Conservation (phyloP, 805 yeast genomes). For the Candida railenensis region DNA sequence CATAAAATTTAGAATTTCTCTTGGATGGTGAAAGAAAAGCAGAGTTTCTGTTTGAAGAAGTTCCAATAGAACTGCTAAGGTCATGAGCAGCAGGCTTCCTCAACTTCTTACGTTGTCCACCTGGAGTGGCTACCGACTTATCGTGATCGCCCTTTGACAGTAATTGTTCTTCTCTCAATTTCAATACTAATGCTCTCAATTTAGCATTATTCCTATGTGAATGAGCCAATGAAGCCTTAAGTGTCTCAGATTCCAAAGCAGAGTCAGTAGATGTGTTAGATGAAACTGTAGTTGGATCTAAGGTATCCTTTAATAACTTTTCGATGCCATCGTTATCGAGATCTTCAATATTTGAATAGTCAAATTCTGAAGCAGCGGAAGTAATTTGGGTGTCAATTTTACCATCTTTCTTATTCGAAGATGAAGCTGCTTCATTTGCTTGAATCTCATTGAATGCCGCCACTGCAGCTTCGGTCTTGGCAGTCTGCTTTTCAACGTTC, state of each 20-base stretch:
- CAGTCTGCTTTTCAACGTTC: slow-evolving; percentile 21
- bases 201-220: slow-evolving; percentile 64
- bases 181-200: slow-evolving; percentile 50
- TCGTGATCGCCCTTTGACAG: slow-evolving; percentile 19
- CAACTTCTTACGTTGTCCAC: slow-evolving; percentile 4
- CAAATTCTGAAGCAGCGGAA: not conserved
- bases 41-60: slow-evolving; percentile 21
- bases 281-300: slow-evolving; percentile 16
- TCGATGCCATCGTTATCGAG: slow-evolving; percentile 2
- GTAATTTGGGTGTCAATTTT: not conserved
- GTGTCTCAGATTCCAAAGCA: slow-evolving; percentile 62
- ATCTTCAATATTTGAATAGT: not conserved
- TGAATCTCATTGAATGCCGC: not conserved
- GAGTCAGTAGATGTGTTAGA: slow-evolving; percentile 30
- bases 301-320: slow-evolving; percentile 8
- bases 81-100: not conserved
- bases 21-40: slow-evolving; percentile 31
- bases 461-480: slow-evolving; percentile 1
- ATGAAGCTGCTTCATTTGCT: not conserved
- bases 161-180: slow-evolving; percentile 32
- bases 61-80: slow-evolving; percentile 10
- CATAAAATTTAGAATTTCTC: slow-evolving; percentile 31
- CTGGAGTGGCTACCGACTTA: slow-evolving; percentile 1
- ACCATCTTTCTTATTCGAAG: not conserved
- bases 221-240: slow-evolving; percentile 60